These are phyloP conservation scores for Quambalaria eucalypti DNA, from an alignment of 1,284 basidiomycete species.

Conservation along the genomic window DNA sequence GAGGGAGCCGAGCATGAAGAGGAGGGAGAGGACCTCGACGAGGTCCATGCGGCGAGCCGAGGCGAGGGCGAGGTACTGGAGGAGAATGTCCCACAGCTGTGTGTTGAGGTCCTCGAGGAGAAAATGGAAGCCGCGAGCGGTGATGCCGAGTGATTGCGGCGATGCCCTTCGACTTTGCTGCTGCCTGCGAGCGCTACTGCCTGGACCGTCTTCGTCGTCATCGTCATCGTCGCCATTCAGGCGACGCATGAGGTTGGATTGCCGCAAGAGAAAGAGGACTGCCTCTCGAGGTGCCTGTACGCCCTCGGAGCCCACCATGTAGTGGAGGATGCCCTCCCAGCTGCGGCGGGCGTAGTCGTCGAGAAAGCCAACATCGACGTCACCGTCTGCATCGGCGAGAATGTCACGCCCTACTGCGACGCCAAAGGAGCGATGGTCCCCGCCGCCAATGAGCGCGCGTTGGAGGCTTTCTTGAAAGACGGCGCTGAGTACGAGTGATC, in stretches of 20 bases:
- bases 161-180: not conserved
- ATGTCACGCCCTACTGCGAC: conserved; percentile 50
- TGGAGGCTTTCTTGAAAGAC: conserved; percentile 46
- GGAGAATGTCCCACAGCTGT: conserved; percentile 90
- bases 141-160: conserved; percentile 58
- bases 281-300: conserved; percentile 64
- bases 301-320: conserved; percentile 89
- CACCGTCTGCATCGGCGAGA: conserved; percentile 49
- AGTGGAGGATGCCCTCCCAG: conserved; percentile 97
- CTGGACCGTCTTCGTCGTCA: not conserved
- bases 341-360: conserved; percentile 79
- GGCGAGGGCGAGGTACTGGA: conserved; percentile 60
- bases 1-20: conserved; percentile 56
- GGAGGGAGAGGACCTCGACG: conserved; percentile 83
- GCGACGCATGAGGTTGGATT: conserved; percentile 71
- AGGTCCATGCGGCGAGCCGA: conserved; percentile 58
- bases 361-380: conserved; percentile 58
- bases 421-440: conserved; percentile 82
- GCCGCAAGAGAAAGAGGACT: conserved; percentile 71
- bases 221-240: conserved; percentile 2
- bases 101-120: conserved; percentile 90
- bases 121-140: conserved; percentile 92
- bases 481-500: conserved; percentile 53
- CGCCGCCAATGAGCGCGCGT: conserved; percentile 84
- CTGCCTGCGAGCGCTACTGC: too few species aligned